Percentiles rank a stretch among this genome's conserved stretches.
phyloP scores from a whole-genome alignment of 176 grass and related monocot species.

The Phyllostachys edulis region DNA sequence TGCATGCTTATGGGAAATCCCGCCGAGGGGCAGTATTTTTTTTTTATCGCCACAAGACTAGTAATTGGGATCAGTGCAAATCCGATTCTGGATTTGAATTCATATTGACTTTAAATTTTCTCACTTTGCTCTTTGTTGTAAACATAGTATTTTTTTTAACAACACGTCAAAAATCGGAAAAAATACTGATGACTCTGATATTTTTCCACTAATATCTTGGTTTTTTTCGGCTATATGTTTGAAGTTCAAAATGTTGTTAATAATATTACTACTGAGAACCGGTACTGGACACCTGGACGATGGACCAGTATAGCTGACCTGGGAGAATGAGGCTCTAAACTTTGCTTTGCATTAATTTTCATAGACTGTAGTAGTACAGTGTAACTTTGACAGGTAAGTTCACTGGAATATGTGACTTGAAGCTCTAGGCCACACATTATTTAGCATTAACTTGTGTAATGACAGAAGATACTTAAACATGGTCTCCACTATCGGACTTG shows the following conservation, averaged over 20 bases:
- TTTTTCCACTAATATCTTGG: neutral
- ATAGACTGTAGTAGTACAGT: neutral
- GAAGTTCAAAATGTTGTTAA: neutral
- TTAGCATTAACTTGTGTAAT: neutral
- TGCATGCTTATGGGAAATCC: neutral
- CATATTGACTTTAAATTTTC: neutral
- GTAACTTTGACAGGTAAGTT: neutral
- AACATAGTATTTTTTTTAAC: neutral
- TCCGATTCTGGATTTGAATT: neutral
- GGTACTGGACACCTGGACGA: neutral
- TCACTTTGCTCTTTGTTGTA: neutral
- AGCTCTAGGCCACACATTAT: neutral
- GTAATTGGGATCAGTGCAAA: neutral
- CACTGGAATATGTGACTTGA: neutral
- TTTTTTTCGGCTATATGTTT: neutral
- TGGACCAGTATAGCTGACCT: neutral
- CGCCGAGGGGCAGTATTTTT: neutral
- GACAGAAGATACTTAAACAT: neutral
- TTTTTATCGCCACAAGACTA: neutral
- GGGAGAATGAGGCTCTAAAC: neutral
- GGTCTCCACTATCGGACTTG: neutral
- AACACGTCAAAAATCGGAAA: neutral
- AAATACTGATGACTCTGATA: neutral
- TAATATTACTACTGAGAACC: neutral
- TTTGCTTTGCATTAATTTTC: neutral